These are phyloP conservation scores for Sisymbrium altissimum DNA, from an alignment of 345 rosid species.

Conservation along the genomic window DNA sequence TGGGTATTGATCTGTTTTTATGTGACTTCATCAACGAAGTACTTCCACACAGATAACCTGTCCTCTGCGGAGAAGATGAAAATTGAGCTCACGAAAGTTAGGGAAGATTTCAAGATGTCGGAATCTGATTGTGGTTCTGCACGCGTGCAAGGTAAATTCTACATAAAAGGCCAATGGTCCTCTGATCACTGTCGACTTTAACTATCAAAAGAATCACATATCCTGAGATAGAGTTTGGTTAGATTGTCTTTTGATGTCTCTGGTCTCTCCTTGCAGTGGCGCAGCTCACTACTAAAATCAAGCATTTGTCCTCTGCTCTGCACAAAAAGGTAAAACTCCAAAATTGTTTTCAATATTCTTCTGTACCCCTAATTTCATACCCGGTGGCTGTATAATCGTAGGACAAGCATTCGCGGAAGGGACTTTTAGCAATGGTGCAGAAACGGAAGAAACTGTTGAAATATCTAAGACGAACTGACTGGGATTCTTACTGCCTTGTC, in stretches of 20 bases:
- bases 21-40: constrained; percentile 38
- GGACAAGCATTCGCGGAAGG: constrained; percentile 90
- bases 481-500: constrained; percentile 81
- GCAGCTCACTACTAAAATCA: constrained; percentile 84
- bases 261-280: constrained; percentile 65
- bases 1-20: constrained; percentile 25
- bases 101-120: constrained; percentile 89
- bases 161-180: not conserved
- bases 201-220: not conserved
- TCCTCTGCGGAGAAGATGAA: constrained; percentile 82
- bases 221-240: not conserved
- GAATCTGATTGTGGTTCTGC: constrained; percentile 96
- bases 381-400: constrained; percentile 23
- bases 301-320: constrained; percentile 64
- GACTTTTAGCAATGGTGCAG: constrained; percentile 78
- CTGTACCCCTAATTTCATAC: not conserved
- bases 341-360: not conserved
- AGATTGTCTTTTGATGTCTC: constrained; percentile 16
- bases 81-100: constrained; percentile 68
- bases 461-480: constrained; percentile 85
- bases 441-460: constrained; percentile 75
- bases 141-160: constrained; percentile 74
- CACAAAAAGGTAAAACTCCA: constrained; percentile 69
- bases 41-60: constrained; percentile 91
- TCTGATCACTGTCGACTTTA: not conserved